A percentile compares a stretch with the other conserved stretches of the same genome.
These are phyloP conservation scores for Phytophthora kernoviae DNA, from an alignment of 352 stramenopile species.

Conservation along the genomic window DNA sequence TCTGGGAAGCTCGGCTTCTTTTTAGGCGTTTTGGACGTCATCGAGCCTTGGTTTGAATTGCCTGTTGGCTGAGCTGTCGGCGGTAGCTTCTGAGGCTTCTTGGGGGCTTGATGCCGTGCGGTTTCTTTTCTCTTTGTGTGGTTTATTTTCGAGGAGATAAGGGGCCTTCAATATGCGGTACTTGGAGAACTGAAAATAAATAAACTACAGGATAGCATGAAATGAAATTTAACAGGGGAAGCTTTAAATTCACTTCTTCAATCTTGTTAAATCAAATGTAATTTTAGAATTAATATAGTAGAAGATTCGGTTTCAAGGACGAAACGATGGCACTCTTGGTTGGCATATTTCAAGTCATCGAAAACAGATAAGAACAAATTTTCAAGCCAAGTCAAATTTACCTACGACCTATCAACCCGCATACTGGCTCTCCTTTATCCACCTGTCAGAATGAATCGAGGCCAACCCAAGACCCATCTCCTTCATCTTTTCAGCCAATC, in stretches of 20 bases:
- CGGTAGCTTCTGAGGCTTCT: not conserved
- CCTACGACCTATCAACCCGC: not conserved
- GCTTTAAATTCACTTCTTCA: not conserved
- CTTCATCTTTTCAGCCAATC: not conserved
- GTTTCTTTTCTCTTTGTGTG: conserved; percentile 40
- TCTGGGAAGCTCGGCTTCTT: conserved; percentile 79
- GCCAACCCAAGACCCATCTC: not conserved
- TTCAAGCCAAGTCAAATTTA: not conserved
- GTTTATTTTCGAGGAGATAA: conserved; percentile 4
- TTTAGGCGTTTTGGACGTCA: conserved; percentile 38
- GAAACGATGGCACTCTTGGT: conserved; percentile 4
- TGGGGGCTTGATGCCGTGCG: not conserved
- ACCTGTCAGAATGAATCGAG: not conserved
- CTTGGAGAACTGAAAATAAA: not conserved
- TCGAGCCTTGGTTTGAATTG: not conserved
- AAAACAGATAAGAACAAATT: conserved; percentile 1
- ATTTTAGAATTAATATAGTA: too few relatives aligned
- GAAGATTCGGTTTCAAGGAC: not conserved
- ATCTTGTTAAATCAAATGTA: too few relatives aligned
- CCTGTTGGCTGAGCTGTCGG: too few relatives aligned
- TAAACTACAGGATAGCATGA: not conserved
- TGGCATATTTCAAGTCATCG: conserved; percentile 5
- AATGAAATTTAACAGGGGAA: not conserved
- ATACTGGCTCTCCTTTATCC: not conserved
- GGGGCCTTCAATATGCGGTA: conserved; percentile 21